Evolutionary conservation across 78 protist genomes (phyloP), one percentile per base, ranked within the genome.

Genomic region (Polysphondylium violaceum): DNA sequence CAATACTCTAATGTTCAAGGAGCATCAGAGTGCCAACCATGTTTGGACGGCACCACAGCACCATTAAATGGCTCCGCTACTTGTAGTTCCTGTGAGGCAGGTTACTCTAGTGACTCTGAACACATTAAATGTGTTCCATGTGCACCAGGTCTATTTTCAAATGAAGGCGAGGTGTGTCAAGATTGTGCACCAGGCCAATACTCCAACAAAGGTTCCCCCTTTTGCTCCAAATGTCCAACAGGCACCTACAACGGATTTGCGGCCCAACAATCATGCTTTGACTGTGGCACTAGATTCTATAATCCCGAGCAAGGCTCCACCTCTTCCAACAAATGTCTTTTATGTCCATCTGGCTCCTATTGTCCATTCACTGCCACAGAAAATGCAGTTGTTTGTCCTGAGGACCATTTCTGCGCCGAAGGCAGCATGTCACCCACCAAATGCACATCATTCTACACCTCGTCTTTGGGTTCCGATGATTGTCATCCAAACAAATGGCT

Each of bases 291-390:
- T 5, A 77, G 89, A n/a, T 56, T 41, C 16, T 81, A 55, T 21
- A 81, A 81, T 33, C 71, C 77, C 64, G 16, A 19, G n/a, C 0
- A 59, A 25, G 89, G 89, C 16, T 35, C 33, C 4, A 36, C 11
- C 1, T 36, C 59, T 17, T 25, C 25, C 19, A 8, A 19, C 7
- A 59, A 38, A 19, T 81, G 89, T 68, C 1, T 27, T 2, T 29
- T 36, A 29, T 81, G 89, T 81, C 89, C 89, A 14, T 67, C 33
- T 40, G 89, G 89, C 0, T 53, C 50, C 6, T 81, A 81, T 55
- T 81, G 89, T 27, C 89, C 89, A n/a, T 1, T 19, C 7, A 58
- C 50, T 27, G 76, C 76, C 8, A 53, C 58, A 21, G 2, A 14
- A n/a, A 0, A 8, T 19, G 78, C 89, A n/a, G 8, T 68, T 0